These are phyloP conservation scores for Penicillium desertorum DNA, from an alignment of 495 filamentous ascomycete species.

Conservation along the genomic window DNA sequence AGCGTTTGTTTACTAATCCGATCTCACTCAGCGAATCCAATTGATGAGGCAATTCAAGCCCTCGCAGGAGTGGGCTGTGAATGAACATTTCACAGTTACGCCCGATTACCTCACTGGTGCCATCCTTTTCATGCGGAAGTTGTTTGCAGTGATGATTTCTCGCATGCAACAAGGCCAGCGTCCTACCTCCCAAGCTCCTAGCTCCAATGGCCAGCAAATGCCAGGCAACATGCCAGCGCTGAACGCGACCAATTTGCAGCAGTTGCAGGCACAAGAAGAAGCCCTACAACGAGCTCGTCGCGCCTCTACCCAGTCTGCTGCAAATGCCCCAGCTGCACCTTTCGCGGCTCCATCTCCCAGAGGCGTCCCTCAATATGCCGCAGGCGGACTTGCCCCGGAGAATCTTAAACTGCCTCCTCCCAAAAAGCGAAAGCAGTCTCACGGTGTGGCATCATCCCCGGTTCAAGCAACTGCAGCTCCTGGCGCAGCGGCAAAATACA, in stretches of 20 bases:
- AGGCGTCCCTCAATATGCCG: constrained; percentile 60
- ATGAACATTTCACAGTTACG: constrained; percentile 59
- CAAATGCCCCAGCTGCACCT: constrained; percentile 62
- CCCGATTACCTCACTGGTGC: constrained; percentile 54
- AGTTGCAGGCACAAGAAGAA: constrained; percentile 51
- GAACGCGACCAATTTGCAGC: constrained; percentile 66
- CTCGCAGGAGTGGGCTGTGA: constrained; percentile 51
- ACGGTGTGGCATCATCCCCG: constrained; percentile 37
- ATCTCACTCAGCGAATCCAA: constrained; percentile 48
- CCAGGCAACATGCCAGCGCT: constrained; percentile 50
- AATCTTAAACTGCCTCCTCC: constrained; percentile 61
- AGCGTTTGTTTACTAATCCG: constrained; percentile 23
- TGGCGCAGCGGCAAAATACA: constrained; percentile 33
- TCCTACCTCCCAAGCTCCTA: constrained; percentile 26
- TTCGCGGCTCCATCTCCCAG: constrained; percentile 71
- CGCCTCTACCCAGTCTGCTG: constrained; percentile 58
- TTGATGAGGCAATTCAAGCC: constrained; percentile 58
- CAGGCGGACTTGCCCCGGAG: constrained; percentile 48
- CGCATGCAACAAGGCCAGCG: constrained; percentile 41
- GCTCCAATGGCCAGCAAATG: constrained; percentile 24
- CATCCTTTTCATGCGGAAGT: constrained; percentile 45
- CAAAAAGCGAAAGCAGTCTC: constrained; percentile 58
- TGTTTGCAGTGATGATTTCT: constrained; percentile 44
- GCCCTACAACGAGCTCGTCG: constrained; percentile 43
- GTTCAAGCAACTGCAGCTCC: constrained; percentile 29